Evolutionary conservation across 352 stramenopile species (phyloP), one percentile per base, ranked within the genome.

Genomic region (Phytopythium litorale): DNA sequence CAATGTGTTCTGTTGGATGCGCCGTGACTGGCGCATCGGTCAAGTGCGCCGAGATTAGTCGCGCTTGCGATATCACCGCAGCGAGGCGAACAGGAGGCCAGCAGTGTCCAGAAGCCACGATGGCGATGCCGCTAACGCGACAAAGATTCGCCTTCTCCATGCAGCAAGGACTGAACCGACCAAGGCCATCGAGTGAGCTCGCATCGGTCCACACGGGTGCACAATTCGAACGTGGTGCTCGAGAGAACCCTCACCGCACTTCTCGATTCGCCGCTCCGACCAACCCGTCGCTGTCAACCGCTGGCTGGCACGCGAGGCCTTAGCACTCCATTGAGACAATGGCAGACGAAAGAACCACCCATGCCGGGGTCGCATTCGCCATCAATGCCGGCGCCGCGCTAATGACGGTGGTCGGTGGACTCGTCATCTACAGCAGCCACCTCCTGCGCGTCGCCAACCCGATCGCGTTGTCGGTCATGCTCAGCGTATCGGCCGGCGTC

Each of bases 401-500:
- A 1, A 75, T 71, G 18, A 91, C 84, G 2, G 69, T 82, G 4
- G 13, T 89, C 7, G 84, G 84, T 12, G 82, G 78, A 0, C 62
- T 80, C 30, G 62, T 89, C 45, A 75, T 92, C 56, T 91, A 81
- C 62, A 85, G 69, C 28, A 69, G 68, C 8, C 63, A 68, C 7
- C 72, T 80, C 7, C 75, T 92, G 19, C 76, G 71, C 32, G 53
- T 87, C 19, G 79, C 75, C 7, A 89, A 83, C 21, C 70, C 73
- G 19, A 72, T 75, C 48, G 73, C 81, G 1, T 54, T 92, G 28
- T 73, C 82, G 16, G 73, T 75, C 40, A 78, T 75, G 18, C 72
- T 92, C 32, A 87, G 74, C 15, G 64, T 92, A 30, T 84, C 80
- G 0, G 76, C 74, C 5, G 82, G 82, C 15, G 56, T 92, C 35